A percentile compares a stretch with the other conserved stretches of the same genome.
Evolutionary conservation across 2,329 filamentous ascomycete species (phyloP).

Genomic region (Trichoderma afroharzianum): DNA sequence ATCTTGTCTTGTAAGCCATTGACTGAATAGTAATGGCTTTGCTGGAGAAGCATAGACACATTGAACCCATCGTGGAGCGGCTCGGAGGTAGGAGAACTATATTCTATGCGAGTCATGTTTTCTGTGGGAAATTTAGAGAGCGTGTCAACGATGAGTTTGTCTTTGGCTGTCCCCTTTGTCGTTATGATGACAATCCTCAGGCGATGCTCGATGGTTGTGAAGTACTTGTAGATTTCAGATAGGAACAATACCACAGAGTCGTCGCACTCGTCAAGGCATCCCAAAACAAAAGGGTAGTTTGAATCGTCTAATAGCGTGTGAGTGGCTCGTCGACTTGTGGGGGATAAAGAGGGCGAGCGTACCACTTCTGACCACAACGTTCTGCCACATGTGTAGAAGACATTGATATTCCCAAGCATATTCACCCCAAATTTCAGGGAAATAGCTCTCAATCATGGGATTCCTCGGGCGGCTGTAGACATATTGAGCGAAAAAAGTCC

Average conservation of each 20-base stretch:
- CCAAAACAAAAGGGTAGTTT: not conserved
- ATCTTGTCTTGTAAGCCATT: not conserved
- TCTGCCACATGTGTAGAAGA: not conserved
- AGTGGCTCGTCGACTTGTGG: not conserved
- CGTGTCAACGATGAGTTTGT: not conserved
- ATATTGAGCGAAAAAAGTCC: not conserved
- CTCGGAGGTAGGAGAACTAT: not conserved
- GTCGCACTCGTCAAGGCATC: constrained; percentile 1
- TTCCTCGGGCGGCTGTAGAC: not conserved
- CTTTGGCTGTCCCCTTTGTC: not conserved
- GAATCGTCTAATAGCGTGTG: not conserved
- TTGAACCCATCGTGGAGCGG: not conserved
- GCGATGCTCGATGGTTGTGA: not conserved
- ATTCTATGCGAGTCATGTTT: not conserved
- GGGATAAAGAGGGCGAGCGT: not conserved
- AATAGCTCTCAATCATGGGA: not conserved
- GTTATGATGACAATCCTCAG: not conserved
- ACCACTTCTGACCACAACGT: not conserved
- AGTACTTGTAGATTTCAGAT: not conserved
- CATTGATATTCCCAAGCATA: not conserved
- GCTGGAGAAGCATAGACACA: not conserved
- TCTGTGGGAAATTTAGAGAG: not conserved
- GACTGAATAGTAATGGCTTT: not conserved
- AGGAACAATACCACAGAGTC: not conserved
- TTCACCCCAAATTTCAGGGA: not conserved